A percentile compares a stretch with the other conserved stretches of the same genome.
Evolutionary conservation across 2,329 filamentous ascomycete genomes (phyloP).

Genomic region (Fusarium sublunatum): DNA sequence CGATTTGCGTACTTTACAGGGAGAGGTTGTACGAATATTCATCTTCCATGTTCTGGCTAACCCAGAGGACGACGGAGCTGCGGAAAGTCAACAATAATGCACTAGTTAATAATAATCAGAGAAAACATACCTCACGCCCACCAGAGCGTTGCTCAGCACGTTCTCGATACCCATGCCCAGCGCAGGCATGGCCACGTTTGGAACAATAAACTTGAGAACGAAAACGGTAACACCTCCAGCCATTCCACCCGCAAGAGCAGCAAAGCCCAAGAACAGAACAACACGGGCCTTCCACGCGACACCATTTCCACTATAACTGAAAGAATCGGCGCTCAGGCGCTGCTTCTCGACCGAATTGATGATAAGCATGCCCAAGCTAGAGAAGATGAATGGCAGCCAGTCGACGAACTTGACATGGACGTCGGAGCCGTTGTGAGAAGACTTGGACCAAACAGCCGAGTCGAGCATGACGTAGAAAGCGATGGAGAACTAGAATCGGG

Average conservation of each 20-base stretch:
- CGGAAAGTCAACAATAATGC: conserved; percentile 25
- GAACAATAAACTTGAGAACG: conserved; percentile 72
- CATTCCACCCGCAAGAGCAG: conserved; percentile 73
- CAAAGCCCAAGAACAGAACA: conserved; percentile 75
- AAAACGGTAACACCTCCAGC: conserved; percentile 76
- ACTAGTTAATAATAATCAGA: background rate
- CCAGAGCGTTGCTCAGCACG: conserved; percentile 71
- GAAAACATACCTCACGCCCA: conserved; percentile 66
- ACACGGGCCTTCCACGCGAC: conserved; percentile 77
- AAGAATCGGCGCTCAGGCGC: conserved; percentile 71
- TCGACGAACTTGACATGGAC: conserved; percentile 74
- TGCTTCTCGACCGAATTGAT: conserved; percentile 78
- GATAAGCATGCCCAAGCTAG: conserved; percentile 74
- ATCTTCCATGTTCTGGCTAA: conserved; percentile 79
- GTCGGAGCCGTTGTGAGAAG: conserved; percentile 67
- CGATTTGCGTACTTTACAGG: conserved; percentile 54
- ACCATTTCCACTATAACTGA: conserved; percentile 70
- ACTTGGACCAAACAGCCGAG: conserved; percentile 74
- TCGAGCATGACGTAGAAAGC: conserved; percentile 77
- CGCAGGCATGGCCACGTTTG: conserved; percentile 67
- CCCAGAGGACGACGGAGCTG: conserved; percentile 73
- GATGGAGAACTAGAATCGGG: conserved; percentile 65
- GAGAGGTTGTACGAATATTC: conserved; percentile 76
- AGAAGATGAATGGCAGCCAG: conserved; percentile 77
- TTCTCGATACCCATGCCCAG: conserved; percentile 74